A percentile compares a stretch with the other conserved stretches of the same genome.
Conservation (phyloP, 805 yeast genomes). For the Hanseniaspora nectarophila region DNA sequence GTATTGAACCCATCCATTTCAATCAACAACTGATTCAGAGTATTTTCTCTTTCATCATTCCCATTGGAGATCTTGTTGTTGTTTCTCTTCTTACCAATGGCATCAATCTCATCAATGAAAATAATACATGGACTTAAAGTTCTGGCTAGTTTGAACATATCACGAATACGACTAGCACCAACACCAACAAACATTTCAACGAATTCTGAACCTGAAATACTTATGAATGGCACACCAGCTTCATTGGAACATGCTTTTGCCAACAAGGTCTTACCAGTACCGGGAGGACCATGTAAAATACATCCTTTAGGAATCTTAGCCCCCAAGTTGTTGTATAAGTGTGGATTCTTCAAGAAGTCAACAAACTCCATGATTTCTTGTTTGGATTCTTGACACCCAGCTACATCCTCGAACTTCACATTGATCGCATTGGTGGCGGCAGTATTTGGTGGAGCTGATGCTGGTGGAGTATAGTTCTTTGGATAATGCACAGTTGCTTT, state of each 20-base stretch:
- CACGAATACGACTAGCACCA: slow-evolving; percentile 97
- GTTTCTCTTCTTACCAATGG: slow-evolving; percentile 82
- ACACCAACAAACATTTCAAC: slow-evolving; percentile 99
- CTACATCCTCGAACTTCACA: slow-evolving; percentile 84
- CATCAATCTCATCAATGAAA: slow-evolving; percentile 98
- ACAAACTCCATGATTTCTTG: slow-evolving; percentile 98
- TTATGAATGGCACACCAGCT: slow-evolving; percentile 92
- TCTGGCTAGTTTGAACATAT: slow-evolving; percentile 81
- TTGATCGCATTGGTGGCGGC: slow-evolving; percentile 27
- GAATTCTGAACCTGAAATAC: slow-evolving; percentile 94
- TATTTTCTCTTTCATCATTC: slow-evolving; percentile 95
- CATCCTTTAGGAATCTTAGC: slow-evolving; percentile 99
- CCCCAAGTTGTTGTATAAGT: slow-evolving; percentile 80
- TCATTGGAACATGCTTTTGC: slow-evolving; percentile 99
- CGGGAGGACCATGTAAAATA: slow-evolving; percentile 94
- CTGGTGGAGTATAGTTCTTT: slow-evolving; percentile 9
- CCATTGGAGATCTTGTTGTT: slow-evolving; percentile 24
- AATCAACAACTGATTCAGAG: slow-evolving; percentile 86
- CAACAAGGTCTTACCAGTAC: slow-evolving; percentile 93
- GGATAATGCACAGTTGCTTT: slow-evolving; percentile 39
- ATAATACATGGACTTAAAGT: slow-evolving; percentile 89
- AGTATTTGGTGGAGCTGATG: slow-evolving; percentile 10
- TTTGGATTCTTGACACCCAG: slow-evolving; percentile 95
- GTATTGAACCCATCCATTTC: slow-evolving; percentile 97
- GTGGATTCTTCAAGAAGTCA: slow-evolving; percentile 78